Conservation (phyloP, 768 basidiomycete genomes). For the Lactifluus volemus region DNA sequence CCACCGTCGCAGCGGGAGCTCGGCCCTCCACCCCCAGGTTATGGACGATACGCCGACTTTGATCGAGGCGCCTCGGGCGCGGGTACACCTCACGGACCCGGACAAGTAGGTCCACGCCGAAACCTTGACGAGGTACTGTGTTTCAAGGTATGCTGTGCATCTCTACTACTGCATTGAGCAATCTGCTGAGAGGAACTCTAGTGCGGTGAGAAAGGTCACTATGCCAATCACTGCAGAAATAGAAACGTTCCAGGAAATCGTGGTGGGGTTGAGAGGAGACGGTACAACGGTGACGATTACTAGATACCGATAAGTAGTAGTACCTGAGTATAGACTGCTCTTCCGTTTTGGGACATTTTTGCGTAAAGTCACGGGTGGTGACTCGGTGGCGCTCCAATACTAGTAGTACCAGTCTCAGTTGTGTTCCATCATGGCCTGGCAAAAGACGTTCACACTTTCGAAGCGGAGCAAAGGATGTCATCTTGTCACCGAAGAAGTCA, state of each 20-base stretch:
- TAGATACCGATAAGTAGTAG: neutral
- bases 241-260: slow-evolving; percentile 86
- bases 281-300: slow-evolving; percentile 22
- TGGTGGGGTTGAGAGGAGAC: slow-evolving; percentile 60
- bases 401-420: neutral
- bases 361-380: neutral
- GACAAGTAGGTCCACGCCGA: slow-evolving; percentile 42
- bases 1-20: slow-evolving; percentile 70
- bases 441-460: slow-evolving; percentile 67
- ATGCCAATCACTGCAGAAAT: slow-evolving; percentile 90
- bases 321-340: neutral
- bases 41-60: slow-evolving; percentile 75
- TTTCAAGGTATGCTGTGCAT: slow-evolving; percentile 57
- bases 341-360: neutral
- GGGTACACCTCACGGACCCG: slow-evolving; percentile 25
- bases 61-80: slow-evolving; percentile 43
- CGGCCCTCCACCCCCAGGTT: slow-evolving; percentile 88
- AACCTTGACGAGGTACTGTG: slow-evolving; percentile 81
- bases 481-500: slow-evolving; percentile 72
- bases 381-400: no score
- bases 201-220: slow-evolving; percentile 92
- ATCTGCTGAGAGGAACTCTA: slow-evolving; percentile 24
- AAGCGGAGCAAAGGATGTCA: slow-evolving; percentile 60
- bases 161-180: slow-evolving; percentile 3
- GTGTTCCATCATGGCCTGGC: slow-evolving; percentile 72